These are phyloP conservation scores for Trichodelitschia bisporula DNA, from an alignment of 495 filamentous ascomycete genomes.

Conservation along the genomic window DNA sequence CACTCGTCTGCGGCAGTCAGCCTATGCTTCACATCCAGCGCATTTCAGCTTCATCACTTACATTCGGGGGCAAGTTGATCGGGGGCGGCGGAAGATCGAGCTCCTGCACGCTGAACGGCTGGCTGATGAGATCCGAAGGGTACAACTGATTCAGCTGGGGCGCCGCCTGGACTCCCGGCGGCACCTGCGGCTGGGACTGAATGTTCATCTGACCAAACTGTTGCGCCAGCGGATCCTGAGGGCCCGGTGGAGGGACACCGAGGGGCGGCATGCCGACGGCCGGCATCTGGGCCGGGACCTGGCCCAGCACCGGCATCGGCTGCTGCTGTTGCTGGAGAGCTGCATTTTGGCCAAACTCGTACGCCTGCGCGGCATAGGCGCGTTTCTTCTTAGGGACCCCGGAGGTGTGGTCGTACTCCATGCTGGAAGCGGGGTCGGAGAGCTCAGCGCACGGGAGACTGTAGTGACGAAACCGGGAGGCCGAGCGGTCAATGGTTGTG, in stretches of 20 bases:
- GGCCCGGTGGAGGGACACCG: conserved; percentile 4
- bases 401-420: conserved; percentile 3
- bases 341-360: conserved; percentile 88
- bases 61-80: conserved; percentile 75
- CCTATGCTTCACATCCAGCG: conserved; percentile 13
- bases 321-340: conserved; percentile 7
- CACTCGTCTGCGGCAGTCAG: conserved; percentile 54
- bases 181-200: conserved; percentile 26
- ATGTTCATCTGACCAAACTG: conserved; percentile 17
- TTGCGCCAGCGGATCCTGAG: conserved; percentile 2
- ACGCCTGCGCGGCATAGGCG: conserved; percentile 80
- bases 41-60: too few species aligned
- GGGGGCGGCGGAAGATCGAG: conserved; percentile 79
- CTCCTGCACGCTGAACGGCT: conserved; percentile 84
- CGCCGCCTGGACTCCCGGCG: too few species aligned
- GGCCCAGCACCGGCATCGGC: conserved; percentile 9
- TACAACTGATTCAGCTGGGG: conserved; percentile 65
- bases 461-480: too few species aligned
- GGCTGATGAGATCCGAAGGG: conserved; percentile 70
- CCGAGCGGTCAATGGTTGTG: too few species aligned
- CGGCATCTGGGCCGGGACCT: conserved; percentile 9
- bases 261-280: conserved; percentile 8
- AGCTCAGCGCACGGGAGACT: too few species aligned
- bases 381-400: conserved; percentile 47
- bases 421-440: background rate